Evolutionary conservation across 1,139 yeast genomes (phyloP).

Genomic region (Yamadazyma kanchanaburiensis): DNA sequence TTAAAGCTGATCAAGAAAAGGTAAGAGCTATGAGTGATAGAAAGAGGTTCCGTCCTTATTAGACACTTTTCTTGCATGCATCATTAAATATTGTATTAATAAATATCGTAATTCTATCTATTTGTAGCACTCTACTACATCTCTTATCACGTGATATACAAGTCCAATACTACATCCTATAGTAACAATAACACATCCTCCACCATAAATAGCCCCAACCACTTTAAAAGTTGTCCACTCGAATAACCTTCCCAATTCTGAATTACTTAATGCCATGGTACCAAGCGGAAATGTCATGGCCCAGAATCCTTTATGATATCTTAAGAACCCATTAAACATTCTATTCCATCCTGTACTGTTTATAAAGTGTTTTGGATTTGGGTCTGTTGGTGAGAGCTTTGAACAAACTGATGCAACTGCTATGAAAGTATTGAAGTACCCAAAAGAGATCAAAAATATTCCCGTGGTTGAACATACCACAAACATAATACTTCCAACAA

Average conservation of each 20-base stretch:
- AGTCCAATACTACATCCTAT: conserved; percentile 29
- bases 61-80: conserved; percentile 3
- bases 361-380: conserved; percentile 18
- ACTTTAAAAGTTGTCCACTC: conserved; percentile 52
- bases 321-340: conserved; percentile 24
- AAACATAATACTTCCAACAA: conserved; percentile 13
- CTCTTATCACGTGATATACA: conserved; percentile 12
- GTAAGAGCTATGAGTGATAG: conserved; percentile 75
- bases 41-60: conserved; percentile 84
- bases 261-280: conserved; percentile 66
- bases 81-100: neutral
- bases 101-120: neutral
- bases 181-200: conserved; percentile 26
- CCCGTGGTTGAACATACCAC: conserved; percentile 29
- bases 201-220: conserved; percentile 60
- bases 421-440: conserved; percentile 59
- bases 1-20: conserved; percentile 86
- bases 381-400: conserved; percentile 28
- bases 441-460: conserved; percentile 54
- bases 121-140: conserved; percentile 1
- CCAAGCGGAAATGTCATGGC: conserved; percentile 89
- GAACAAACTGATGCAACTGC: conserved; percentile 46
- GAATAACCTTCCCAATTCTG: conserved; percentile 43
- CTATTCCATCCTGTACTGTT: conserved; percentile 13
- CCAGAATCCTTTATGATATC: conserved; percentile 71